Evolutionary conservation across 2,329 filamentous ascomycete genomes (phyloP), one percentile per base, ranked within the genome.

Genomic region (Diaporthe vaccinii): DNA sequence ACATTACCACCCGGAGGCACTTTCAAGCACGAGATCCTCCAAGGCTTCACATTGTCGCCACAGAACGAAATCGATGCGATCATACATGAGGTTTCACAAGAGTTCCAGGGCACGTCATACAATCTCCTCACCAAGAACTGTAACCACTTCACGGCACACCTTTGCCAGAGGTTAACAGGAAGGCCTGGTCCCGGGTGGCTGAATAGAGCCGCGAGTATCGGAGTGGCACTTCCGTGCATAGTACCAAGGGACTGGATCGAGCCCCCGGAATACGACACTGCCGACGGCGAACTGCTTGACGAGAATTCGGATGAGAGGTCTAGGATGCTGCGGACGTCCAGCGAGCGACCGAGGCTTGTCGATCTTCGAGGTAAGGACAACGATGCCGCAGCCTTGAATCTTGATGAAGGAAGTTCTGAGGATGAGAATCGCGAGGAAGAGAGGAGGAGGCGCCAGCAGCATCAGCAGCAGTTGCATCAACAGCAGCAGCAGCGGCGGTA

Each of bases 111-210:
- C 34, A 92, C 92, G 0, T 89, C 90, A 20, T 97, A 97, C 84
- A 96, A 97, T 80, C 89, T 97, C 20, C 88, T 97, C 59, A 95
- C 92, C 28, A 92, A 92, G 79, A 97, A 97, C 83, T 97, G 95
- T 88, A 97, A 97, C 82, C 95, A 97, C 82, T 97, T 97, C 82
- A 96, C 94, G 2, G 91, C 91, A 28, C 91, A 93, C 79, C 88
- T 97, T 25, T 95, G 93, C 83, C 87, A 93, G 82, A 90, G 90
- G 78, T 88, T 97, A 73, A 96, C 94, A 2, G 91, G 92, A 8
- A 89, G 90, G 61, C 86, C 91, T 1, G 93, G 93, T 0, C 95
- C 95, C 0, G 84, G 84, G 25, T 97, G 94, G 93, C 85, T 97
- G 72, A 97, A 97, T 81, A 90, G 95, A 73, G 95, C 95, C 1